Base-by-base conservation (phyloP, 257 asterid genomes). In the Apocynum venetum region DNA sequence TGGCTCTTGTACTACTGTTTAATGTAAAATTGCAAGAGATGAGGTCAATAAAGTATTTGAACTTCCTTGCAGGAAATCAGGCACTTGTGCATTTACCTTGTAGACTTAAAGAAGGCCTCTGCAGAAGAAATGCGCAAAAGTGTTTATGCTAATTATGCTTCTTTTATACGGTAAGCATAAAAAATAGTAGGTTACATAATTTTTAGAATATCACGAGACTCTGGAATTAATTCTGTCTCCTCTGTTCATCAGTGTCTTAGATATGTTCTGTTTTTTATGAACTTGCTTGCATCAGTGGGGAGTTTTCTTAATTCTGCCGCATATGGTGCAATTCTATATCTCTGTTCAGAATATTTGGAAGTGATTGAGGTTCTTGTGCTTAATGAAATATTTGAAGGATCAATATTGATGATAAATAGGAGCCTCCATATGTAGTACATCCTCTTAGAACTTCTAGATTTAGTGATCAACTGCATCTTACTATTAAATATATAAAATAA, bases 101-200 rank as follows among this genome's bases (percentile, higher is more conserved):
- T 85, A 55, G 89, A 89, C 73, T 80, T 95, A 80, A 91, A 88
- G 92, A 95, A 90, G 88, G 97, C 96, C 69, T 95, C 98, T 73
- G 99, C 98, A 2, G 99, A 95, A 82, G 97, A 95, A 87, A 95
- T 93, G 97, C 86, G 98, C 12, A 95, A 85, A 82, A 93, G 93
- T 59, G 98, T 95, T 48, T 95, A 93, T 69, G 97, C 99, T 57
- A 93, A 95, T 81, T 95, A 95, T 81, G 82, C 96, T 1, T 86
- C 98, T 19, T 95, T 95, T 75, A 93, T 95, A 82, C 90, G 98
- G 98, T 89, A 82, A 77, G 74, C 25, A 48, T 71, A 13, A 31
- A 25, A 2, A 13, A 4, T 15, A 49, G 4, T 51, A 31, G 11
- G 12, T 57, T 31, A 47, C 15, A 69, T 40, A 2, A 13, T 6